phyloP scores from a whole-genome alignment of 345 rosid species.

The Cardamine chenopodiifolia region DNA sequence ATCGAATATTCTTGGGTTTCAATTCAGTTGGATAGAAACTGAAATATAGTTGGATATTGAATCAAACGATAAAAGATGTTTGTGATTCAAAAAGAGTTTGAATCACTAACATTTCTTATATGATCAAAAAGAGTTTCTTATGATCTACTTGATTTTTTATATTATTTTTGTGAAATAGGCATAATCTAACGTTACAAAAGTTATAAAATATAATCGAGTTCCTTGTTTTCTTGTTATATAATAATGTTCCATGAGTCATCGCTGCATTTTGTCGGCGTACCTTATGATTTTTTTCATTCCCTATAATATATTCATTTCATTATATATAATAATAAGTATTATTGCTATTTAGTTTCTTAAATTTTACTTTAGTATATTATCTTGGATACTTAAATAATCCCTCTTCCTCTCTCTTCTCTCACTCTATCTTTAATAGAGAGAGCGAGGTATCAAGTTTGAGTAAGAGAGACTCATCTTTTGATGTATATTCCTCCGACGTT shows the following conservation, averaged over 20 bases:
- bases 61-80: conserved; percentile 29
- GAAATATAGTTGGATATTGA: background rate
- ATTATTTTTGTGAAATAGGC: background rate
- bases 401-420: no score
- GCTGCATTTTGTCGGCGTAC: conserved; percentile 39
- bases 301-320: background rate
- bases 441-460: no score
- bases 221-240: conserved; percentile 32
- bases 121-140: background rate
- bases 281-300: conserved; percentile 29
- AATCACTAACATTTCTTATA: conserved; percentile 8
- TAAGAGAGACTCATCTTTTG: no score
- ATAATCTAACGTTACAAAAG: background rate
- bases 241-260: conserved; percentile 34
- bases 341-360: background rate
- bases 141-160: background rate
- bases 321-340: background rate
- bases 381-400: conserved; percentile 4
- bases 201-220: background rate
- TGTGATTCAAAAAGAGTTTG: no score
- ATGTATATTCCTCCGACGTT: no score
- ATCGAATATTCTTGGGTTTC: conserved; percentile 29
- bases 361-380: background rate
- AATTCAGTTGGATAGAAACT: conserved; percentile 2
- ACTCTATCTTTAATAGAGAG: no score